Conservation (phyloP, 1,284 basidiomycete genomes). For the Peniophora sp. region DNA sequence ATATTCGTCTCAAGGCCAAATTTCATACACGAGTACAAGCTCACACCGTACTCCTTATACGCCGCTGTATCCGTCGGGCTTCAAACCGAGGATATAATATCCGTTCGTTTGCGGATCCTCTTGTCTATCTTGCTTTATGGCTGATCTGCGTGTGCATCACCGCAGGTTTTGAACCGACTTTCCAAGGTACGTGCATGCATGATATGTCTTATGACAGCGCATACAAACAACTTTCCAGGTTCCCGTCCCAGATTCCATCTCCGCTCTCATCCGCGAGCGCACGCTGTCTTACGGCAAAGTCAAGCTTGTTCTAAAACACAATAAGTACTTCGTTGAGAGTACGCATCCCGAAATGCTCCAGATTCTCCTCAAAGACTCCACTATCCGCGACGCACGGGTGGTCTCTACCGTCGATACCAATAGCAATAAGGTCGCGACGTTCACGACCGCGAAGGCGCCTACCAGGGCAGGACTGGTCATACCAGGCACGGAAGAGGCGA, state of each 20-base stretch:
- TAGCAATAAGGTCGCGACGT: slow-evolving; percentile 62
- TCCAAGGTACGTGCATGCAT: slow-evolving; percentile 53
- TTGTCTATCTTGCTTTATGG: slow-evolving; percentile 11
- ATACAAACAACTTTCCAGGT: slow-evolving; percentile 41
- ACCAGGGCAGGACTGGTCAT: slow-evolving; percentile 76
- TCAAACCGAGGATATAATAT: slow-evolving; percentile 97
- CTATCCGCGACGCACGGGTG: slow-evolving; percentile 78
- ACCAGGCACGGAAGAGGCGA: slow-evolving; percentile 72
- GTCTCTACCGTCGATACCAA: slow-evolving; percentile 56
- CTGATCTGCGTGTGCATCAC: slow-evolving; percentile 8
- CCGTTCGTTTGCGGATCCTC: slow-evolving; percentile 51
- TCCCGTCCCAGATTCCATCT: slow-evolving; percentile 80
- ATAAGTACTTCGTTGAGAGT: slow-evolving; percentile 93
- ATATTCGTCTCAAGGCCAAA: slow-evolving; percentile 81
- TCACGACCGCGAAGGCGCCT: slow-evolving; percentile 79
- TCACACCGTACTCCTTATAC: slow-evolving; percentile 96
- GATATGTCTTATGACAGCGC: background rate
- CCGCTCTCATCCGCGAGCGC: slow-evolving; percentile 80
- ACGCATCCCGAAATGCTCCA: slow-evolving; percentile 89
- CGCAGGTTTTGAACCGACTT: slow-evolving; percentile 74
- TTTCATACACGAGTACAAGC: slow-evolving; percentile 98
- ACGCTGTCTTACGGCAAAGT: slow-evolving; percentile 95
- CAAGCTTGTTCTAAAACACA: slow-evolving; percentile 93
- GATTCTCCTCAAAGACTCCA: slow-evolving; percentile 74
- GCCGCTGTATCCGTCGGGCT: slow-evolving; percentile 98